Conservation (phyloP, 2,329 filamentous ascomycete species). For the Lomentospora prolificans region DNA sequence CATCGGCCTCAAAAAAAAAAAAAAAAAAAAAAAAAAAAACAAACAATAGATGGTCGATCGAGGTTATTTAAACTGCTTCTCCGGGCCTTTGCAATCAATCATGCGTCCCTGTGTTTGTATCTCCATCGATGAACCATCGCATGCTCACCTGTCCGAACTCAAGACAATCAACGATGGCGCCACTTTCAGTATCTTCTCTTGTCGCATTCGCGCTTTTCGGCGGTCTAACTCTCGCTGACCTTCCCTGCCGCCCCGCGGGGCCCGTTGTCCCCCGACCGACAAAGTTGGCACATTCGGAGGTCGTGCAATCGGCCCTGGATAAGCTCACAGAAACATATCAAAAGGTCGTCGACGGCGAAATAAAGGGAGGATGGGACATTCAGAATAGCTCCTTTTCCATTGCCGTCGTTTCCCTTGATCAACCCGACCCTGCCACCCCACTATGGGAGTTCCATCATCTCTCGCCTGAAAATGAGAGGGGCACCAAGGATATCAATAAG, state of each 20-base stretch:
- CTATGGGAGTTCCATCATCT: conserved; percentile 33
- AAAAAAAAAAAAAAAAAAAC: neutral
- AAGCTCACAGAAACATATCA: conserved; percentile 20
- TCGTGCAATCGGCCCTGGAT: conserved; percentile 18
- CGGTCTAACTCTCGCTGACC: neutral
- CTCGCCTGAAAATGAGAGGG: conserved; percentile 21
- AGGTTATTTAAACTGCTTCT: neutral
- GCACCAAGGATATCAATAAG: conserved; percentile 17
- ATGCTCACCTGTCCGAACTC: neutral
- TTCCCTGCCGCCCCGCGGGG: conserved; percentile 15
- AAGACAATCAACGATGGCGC: neutral
- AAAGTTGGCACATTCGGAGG: conserved; percentile 16
- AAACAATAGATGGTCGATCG: too few relatives aligned
- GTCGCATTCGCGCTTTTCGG: neutral
- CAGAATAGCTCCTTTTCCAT: conserved; percentile 29
- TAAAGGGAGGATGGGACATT: conserved; percentile 24
- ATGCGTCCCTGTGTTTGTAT: too few relatives aligned
- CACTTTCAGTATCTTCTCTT: neutral
- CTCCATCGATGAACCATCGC: neutral
- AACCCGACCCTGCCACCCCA: conserved; percentile 16
- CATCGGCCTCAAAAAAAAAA: neutral
- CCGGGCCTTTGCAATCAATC: neutral
- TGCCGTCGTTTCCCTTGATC: conserved; percentile 22
- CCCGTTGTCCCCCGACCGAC: conserved; percentile 20
- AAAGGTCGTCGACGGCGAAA: conserved; percentile 20